Evolutionary conservation across 2,329 filamentous ascomycete species (phyloP), one percentile per base, ranked within the genome.

Genomic region (Xylaria polymorpha): DNA sequence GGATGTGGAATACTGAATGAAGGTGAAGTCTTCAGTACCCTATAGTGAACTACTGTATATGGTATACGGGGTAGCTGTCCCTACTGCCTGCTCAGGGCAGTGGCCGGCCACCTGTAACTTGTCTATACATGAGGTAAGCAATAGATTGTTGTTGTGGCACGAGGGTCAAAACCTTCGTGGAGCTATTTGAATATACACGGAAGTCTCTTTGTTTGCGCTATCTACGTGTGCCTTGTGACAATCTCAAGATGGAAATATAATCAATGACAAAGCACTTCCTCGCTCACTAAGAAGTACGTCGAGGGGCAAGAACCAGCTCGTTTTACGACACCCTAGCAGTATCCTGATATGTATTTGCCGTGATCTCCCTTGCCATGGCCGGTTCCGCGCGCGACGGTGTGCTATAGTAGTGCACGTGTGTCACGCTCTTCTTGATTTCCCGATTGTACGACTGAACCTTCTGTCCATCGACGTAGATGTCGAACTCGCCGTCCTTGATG

Each of bases 381-480:
- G 69, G 67, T 18, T 63, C 48, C 12, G 61, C 64, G 20, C 57
- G 63, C 56, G 51, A 53, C 7, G 67, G 67, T 5, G 63, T 61
- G 14, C 46, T 62, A 44, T 67, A 71, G 58, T 71, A 71, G 41
- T 67, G 55, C 32, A 71, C 61, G 20, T 71, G 69, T n/a, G 69
- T 71, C 39, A 71, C 67, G 44, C 18, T 50, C 39, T 69, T 69
- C 67, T 66, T 69, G 18, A 71, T 71, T 14, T 55, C 25, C 32
- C 67, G 61, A 4, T 43, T 53, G 29, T 69, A 65, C 2, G 64
- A 46, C 44, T 48, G 15, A 4, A 50, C 50, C 37, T 66, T 60
- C 7, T 20, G 50, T 22, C 67, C 64, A 25, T 71, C 67, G 5
- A 71, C 58, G 15, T 57, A 69, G 7, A 71, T 59, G 1, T 64